phyloP scores from a whole-genome alignment of 148 eudicot species.

The Diospyros kaki region DNA sequence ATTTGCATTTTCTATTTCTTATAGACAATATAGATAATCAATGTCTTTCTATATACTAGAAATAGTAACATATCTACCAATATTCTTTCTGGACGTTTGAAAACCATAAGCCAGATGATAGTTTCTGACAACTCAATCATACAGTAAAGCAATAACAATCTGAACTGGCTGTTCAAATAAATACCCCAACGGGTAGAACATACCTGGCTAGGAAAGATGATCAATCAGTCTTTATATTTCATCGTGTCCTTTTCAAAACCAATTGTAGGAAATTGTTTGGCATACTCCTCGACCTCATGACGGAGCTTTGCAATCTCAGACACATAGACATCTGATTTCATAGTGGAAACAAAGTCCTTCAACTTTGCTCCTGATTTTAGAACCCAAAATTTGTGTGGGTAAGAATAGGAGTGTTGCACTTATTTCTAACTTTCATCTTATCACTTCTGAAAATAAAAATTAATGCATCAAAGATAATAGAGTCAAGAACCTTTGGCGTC shows the following conservation, averaged over 20 bases:
- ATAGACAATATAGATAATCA: neutral
- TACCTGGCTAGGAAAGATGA: conserved; percentile 2
- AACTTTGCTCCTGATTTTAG: conserved; percentile 74
- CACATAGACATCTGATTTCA: conserved; percentile 50
- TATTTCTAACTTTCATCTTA: neutral
- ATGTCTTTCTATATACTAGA: neutral
- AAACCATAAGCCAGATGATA: neutral
- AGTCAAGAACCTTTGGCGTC: conserved; percentile 55
- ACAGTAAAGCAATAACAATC: neutral
- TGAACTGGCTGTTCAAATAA: neutral
- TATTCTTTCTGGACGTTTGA: neutral
- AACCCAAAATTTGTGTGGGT: neutral
- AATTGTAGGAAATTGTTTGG: conserved; percentile 92
- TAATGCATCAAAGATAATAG: neutral
- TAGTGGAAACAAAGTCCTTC: conserved; percentile 82
- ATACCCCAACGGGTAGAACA: conserved; percentile 7
- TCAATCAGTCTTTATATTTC: conserved; percentile 82
- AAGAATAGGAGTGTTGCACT: neutral
- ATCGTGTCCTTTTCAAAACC: conserved; percentile 90
- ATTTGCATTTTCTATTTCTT: too few species aligned
- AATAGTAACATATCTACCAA: neutral
- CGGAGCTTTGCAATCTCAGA: conserved; percentile 81
- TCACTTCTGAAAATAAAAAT: neutral
- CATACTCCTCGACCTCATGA: conserved; percentile 88
- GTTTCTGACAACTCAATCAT: neutral